A percentile compares a stretch with the other conserved stretches of the same genome.
Evolutionary conservation across 129 eudicot genomes (phyloP).

Genomic region (Gnaphalium uliginosum): DNA sequence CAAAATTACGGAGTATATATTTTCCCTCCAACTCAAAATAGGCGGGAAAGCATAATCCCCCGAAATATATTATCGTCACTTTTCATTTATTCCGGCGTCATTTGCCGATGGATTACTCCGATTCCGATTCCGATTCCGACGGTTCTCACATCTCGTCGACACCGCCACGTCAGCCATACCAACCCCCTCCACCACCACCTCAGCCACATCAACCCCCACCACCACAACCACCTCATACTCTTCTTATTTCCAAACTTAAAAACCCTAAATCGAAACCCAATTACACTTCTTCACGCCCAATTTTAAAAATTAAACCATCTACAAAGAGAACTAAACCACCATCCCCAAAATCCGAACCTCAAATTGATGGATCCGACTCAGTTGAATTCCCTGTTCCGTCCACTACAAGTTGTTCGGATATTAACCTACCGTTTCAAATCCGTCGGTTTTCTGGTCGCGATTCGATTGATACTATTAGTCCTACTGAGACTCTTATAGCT

Average conservation of each 20-base stretch:
- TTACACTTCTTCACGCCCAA: conserved; percentile 40
- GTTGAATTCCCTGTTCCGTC: conserved; percentile 18
- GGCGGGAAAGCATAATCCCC: conserved; percentile 51
- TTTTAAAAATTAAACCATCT: conserved; percentile 49
- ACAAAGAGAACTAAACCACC: conserved; percentile 32
- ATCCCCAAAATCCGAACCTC: conserved; percentile 21
- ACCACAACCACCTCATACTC: conserved; percentile 22
- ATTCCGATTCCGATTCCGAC: conserved; percentile 60
- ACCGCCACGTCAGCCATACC: conserved; percentile 54
- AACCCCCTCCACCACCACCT: conserved; percentile 21
- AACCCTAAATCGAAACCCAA: conserved; percentile 31
- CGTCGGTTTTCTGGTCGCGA: conserved; percentile 26
- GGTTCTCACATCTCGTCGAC: conserved; percentile 88
- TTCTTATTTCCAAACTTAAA: conserved; percentile 29
- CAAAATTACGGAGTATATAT: not conserved
- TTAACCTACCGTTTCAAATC: conserved; percentile 52
- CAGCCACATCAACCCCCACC: conserved; percentile 7
- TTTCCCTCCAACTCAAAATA: conserved; percentile 26
- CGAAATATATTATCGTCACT: not conserved
- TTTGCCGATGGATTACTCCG: conserved; percentile 62
- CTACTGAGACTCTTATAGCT: conserved; percentile 32
- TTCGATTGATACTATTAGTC: not conserved
- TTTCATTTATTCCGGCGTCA: conserved; percentile 13
- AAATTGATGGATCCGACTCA: conserved; percentile 19
- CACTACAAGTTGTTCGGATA: conserved; percentile 18